phyloP scores from a whole-genome alignment of 345 rosid genomes.

The Salix purpurea region DNA sequence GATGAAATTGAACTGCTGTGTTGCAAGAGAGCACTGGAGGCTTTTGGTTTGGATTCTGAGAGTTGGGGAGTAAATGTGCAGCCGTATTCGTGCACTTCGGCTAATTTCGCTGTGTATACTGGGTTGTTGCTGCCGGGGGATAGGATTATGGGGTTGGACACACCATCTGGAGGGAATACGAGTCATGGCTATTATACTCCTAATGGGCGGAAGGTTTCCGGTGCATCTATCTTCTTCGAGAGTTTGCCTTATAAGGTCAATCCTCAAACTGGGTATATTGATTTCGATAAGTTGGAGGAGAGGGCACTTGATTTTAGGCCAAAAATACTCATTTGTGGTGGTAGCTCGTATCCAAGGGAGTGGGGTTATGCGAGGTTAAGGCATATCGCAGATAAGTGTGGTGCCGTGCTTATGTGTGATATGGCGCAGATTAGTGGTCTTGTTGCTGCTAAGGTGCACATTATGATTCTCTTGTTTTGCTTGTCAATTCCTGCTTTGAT shows the following conservation, averaged over 20 bases:
- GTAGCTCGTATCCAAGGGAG: conserved; percentile 92
- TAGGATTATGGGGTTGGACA: conserved; percentile 91
- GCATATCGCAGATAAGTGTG: conserved; percentile 84
- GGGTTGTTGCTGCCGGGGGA: conserved; percentile 80
- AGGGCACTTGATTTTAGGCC: conserved; percentile 90
- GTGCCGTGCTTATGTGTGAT: conserved; percentile 91
- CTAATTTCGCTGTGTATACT: conserved; percentile 83
- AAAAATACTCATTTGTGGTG: conserved; percentile 93
- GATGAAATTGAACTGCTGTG: conserved; percentile 84
- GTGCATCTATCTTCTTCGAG: conserved; percentile 85
- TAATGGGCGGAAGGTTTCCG: conserved; percentile 88
- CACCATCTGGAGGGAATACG: conserved; percentile 92
- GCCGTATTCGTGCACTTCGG: conserved; percentile 91
- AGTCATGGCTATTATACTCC: conserved; percentile 86
- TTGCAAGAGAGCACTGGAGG: conserved; percentile 65
- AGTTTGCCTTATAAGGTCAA: conserved; percentile 85
- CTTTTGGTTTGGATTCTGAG: conserved; percentile 67
- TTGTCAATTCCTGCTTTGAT: conserved; percentile 52
- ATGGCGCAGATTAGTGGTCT: conserved; percentile 98
- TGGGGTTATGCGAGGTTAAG: conserved; percentile 90
- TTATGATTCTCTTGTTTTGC: conserved; percentile 54
- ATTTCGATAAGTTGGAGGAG: conserved; percentile 86
- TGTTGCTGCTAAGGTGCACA: conserved; percentile 78
- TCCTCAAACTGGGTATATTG: conserved; percentile 76
- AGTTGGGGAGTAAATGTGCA: conserved; percentile 95